Evolutionary conservation across 371 early-diverging fungal genomes (phyloP), one percentile per base, ranked within the genome.

Genomic region (Mucor plumbeus): DNA sequence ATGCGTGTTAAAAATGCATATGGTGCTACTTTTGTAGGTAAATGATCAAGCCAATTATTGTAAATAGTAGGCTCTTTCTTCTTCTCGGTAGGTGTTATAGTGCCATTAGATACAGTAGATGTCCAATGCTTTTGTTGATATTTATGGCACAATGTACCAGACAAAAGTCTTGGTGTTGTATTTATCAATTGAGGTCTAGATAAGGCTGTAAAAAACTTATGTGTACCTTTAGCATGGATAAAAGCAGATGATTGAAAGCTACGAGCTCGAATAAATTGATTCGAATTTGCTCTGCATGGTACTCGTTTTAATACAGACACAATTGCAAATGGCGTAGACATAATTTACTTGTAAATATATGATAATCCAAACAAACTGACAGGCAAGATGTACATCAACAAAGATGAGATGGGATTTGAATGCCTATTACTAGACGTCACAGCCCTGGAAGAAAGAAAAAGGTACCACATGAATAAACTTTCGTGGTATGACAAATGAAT

Each of bases 1-100:
- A 97, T 70, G 6, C 98, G 86, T 5, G 91, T 87, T 36, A 98
- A 77, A 60, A 85, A 86, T 14, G 89, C 78, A 74, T 94, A 95
- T 0, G 94, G 94, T 0, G 87, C 88, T 15, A 85, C 48, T 47
- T 77, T 78, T 1, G 68, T 61, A 7, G 84, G 84, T 11, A 84
- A 66, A 9, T 71, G 68, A 43, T 84, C 84, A 17, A 84, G 70
- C 77, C 78, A 84, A 53, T 70, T 78, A 31, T 78, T 72, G 41
- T 84, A 79, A 10, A 63, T 21, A 8, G 64, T 47, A 5, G 64
- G 65, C 55, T 65, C 35, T 62, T 70, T 41, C n/a, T 41, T 21
- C 34, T 61, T 40, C n/a, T 15, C 26, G 17, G 33, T 17, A 39
- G 19, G 8, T 7, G 55, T 7, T 13, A 34, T 26, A 41, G 59